A percentile compares a stretch with the other conserved stretches of the same genome.
Conservation (phyloP, 148 eudicot genomes). For the Rhododendron ferrugineum region DNA sequence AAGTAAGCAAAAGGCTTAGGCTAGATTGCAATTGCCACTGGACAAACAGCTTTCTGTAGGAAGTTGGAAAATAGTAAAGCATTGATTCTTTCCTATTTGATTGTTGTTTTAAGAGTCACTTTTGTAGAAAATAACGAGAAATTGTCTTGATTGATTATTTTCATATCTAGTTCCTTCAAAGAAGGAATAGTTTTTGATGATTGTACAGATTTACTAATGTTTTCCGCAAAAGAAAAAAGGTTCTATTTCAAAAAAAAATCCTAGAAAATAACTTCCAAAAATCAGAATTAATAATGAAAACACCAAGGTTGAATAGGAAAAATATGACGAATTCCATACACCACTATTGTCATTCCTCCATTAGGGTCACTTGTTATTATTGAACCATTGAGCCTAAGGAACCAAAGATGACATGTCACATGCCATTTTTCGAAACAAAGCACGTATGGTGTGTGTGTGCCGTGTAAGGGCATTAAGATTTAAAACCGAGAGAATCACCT, state of each 20-base stretch:
- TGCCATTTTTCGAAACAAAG: background rate
- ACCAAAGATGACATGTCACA: background rate
- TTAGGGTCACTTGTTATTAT: background rate
- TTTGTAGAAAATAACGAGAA: background rate
- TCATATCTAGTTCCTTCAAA: background rate
- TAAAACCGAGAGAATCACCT: constrained; percentile 34
- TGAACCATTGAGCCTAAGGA: background rate
- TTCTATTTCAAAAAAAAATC: background rate
- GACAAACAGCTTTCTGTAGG: constrained; percentile 1
- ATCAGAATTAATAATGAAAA: background rate
- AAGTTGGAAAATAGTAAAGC: background rate
- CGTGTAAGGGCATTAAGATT: background rate
- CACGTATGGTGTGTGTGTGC: background rate
- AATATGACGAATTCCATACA: background rate
- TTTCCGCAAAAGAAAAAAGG: background rate
- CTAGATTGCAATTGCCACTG: background rate
- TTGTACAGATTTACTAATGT: background rate
- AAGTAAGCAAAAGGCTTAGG: background rate
- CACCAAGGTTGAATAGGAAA: background rate
- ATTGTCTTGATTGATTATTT: background rate
- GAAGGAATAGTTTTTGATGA: background rate
- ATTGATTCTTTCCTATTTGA: background rate
- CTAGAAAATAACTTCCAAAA: background rate
- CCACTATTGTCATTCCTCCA: background rate
- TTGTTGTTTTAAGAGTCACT: background rate